These are phyloP conservation scores for Aegilops umbellulata DNA, from an alignment of 176 grass and related monocot genomes.

Conservation along the genomic window DNA sequence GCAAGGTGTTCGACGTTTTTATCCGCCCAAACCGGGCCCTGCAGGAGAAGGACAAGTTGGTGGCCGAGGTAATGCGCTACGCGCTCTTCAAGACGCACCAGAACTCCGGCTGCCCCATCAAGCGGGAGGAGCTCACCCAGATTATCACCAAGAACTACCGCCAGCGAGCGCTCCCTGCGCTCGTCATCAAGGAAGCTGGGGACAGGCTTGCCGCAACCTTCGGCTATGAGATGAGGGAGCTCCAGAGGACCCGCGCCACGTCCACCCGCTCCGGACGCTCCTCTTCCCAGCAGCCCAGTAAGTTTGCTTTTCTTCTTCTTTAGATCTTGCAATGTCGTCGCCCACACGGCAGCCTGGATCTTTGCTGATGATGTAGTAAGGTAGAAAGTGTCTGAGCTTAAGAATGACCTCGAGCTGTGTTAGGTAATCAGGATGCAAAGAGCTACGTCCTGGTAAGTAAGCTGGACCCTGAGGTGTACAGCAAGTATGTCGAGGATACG, in stretches of 20 bases:
- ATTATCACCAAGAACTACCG: slow-evolving; percentile 88
- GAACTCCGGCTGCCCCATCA: slow-evolving; percentile 73
- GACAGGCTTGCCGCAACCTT: slow-evolving; percentile 68
- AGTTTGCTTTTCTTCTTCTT: neutral
- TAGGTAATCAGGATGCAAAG: slow-evolving; percentile 61
- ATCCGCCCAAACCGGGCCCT: neutral
- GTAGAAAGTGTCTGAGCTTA: neutral
- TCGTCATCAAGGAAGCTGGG: slow-evolving; percentile 80
- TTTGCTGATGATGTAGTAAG: neutral
- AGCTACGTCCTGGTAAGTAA: slow-evolving; percentile 69
- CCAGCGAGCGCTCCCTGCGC: slow-evolving; percentile 59
- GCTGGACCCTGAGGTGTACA: slow-evolving; percentile 58
- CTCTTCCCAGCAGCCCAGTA: slow-evolving; percentile 54
- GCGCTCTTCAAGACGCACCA: slow-evolving; percentile 83
- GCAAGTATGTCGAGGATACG: slow-evolving; percentile 63
- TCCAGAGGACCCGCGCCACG: slow-evolving; percentile 60
- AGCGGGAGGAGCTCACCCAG: slow-evolving; percentile 77
- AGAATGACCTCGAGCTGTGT: neutral
- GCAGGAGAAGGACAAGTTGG: slow-evolving; percentile 96
- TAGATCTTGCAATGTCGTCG: neutral
- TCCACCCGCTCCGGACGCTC: slow-evolving; percentile 47
- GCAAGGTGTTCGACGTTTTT: slow-evolving; percentile 29
- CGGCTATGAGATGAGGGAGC: slow-evolving; percentile 87
- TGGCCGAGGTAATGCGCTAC: slow-evolving; percentile 80
- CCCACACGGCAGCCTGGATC: neutral